These are phyloP conservation scores for Pseudogymnoascus sp. DNA, from an alignment of 2,329 filamentous ascomycete species.

Conservation along the genomic window DNA sequence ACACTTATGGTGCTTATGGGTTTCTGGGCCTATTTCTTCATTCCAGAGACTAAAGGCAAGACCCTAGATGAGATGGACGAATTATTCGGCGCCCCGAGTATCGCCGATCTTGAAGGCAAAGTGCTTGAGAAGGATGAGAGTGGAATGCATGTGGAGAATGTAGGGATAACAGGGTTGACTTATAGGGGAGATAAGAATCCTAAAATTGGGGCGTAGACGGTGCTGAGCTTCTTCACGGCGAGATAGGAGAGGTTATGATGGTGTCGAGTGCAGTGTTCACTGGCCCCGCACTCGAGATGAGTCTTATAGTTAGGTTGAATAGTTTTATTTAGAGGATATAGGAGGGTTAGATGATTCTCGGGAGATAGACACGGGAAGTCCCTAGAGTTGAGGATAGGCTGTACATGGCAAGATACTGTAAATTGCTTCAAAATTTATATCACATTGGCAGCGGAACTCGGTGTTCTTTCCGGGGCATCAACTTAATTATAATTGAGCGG, in stretches of 20 bases:
- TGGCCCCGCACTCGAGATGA: no score
- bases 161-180: not conserved
- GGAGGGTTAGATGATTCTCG: not conserved
- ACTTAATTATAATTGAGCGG: not conserved
- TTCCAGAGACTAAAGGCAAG: slow-evolving; percentile 41
- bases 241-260: not conserved
- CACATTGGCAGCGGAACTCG: not conserved
- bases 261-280: no score
- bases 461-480: not conserved
- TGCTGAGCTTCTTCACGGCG: not conserved
- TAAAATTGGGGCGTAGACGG: not conserved
- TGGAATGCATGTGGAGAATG: not conserved
- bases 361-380: not conserved
- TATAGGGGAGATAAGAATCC: not conserved
- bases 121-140: not conserved
- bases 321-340: not conserved
- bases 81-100: slow-evolving; percentile 28
- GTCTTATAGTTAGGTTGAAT: not conserved
- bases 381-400: not conserved
- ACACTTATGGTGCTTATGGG: slow-evolving; percentile 32
- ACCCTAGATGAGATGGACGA: slow-evolving; percentile 38
- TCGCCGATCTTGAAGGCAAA: slow-evolving; percentile 52
- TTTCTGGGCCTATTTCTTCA: slow-evolving; percentile 37
- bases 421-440: not conserved
- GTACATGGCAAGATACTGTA: not conserved